Conservation (phyloP, 192 early-diverging fungal genomes). For the Umbelopsis isabellina region DNA sequence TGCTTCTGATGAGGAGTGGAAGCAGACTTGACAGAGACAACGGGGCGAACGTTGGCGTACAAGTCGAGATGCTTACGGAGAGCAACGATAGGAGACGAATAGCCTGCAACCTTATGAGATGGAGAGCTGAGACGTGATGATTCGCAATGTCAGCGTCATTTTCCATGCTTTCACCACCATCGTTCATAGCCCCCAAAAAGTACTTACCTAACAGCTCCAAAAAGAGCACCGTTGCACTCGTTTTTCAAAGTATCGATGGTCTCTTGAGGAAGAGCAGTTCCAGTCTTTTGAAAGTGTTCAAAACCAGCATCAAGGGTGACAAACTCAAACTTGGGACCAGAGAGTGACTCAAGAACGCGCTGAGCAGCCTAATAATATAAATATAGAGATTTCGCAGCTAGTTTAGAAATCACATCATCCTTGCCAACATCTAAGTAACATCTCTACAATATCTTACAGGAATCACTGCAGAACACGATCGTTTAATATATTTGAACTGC, state of each 20-base stretch:
- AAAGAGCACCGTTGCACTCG: constrained; percentile 92
- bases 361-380: constrained; percentile 73
- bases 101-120: constrained; percentile 96
- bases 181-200: not conserved
- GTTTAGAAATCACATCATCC: constrained; percentile 14
- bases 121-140: constrained; percentile 68
- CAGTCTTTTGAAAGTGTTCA: constrained; percentile 93
- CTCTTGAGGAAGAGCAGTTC: constrained; percentile 85
- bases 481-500: not conserved
- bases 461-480: constrained; percentile 23
- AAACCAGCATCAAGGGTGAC: constrained; percentile 92
- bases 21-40: constrained; percentile 69
- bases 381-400: not conserved
- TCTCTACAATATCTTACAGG: constrained; percentile 16
- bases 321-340: constrained; percentile 73
- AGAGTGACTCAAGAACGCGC: constrained; percentile 82
- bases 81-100: constrained; percentile 97
- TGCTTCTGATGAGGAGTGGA: constrained; percentile 57
- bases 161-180: not conserved
- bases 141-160: not conserved
- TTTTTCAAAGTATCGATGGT: constrained; percentile 81
- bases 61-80: constrained; percentile 93
- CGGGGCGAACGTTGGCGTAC: constrained; percentile 97
- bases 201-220: constrained; percentile 89
- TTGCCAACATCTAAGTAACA: no score